Base-by-base conservation (phyloP, 352 stramenopile genomes). In the Phytophthora agathidicida region DNA sequence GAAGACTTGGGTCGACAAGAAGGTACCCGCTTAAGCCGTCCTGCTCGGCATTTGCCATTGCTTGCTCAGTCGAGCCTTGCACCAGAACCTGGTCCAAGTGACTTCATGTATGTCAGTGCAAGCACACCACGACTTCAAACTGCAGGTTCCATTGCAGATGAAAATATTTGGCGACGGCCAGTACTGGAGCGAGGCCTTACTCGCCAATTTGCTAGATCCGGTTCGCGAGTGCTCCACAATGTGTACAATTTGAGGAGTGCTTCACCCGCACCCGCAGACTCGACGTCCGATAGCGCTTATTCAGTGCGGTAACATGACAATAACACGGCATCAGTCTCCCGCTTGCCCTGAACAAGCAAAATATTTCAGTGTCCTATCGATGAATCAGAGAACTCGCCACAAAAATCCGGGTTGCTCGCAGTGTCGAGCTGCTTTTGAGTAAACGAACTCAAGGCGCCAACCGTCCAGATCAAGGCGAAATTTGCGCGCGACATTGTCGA, bases 41-140 rank as follows among this genome's bases (percentile, higher is more conserved):
- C 14, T 14, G 26, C 26, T 23, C 44, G 44, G 16, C 52, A 59
- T 45, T 48, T 68, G 11, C 52, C 60, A 9, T 37, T 68, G 5
- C 51, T 68, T 13, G 36, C 43, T 26, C 60, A 64, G 16, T 64
- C 60, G 7, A 62, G 51, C 7, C 43, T 59, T 8, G 52, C 52
- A 14, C 37, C 60, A 27, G 60, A 64, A 13, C 36, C 44, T 19
- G 44, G 35, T 53, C 28, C 60, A 17, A 68, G 44, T 49, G 60
- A 64, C 11, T 58, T 64, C 35, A n/a, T 55, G 11, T 61, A 51
- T 19, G 17, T 52, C 5, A 60, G 39, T 22, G 37, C 31, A 35
- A 50, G 26, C 14, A 46, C 52, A n/a, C 60, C 60, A 41, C 38
- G 37, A 9, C 37, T 53, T 36, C 42, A 3, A 27, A 57, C 38